Evolutionary conservation across 306 rosid species (phyloP), one percentile per base, ranked within the genome.

Genomic region (Quercus aquifolioides): DNA sequence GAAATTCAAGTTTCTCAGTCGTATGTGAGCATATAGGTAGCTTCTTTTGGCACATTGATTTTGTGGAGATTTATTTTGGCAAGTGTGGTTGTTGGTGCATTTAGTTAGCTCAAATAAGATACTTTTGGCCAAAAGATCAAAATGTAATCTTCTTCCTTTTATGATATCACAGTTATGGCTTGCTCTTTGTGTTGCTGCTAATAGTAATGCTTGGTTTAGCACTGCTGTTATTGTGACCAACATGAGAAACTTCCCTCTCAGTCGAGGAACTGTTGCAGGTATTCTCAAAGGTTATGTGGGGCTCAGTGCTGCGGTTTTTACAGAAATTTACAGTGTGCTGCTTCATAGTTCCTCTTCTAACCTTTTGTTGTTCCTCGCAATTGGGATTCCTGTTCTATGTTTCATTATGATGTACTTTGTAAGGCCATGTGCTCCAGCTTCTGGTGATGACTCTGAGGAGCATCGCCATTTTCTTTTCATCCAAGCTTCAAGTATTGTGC

Each of bases 181-280:
- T 87, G 91, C 90, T 20, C 89, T 90, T 15, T 82, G 80, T 46
- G 79, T 87, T 51, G 96, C 90, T 74, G 84, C 94, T 67, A 93
- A 93, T 81, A 91, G 97, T 73, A 76, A 85, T 76, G 92, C 97
- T 20, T 93, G 97, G 97, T 82, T 93, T 72, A 25, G 78, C 55
- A 93, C 97, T 15, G 94, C 88, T 55, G 71, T 93, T 57, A 87
- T 93, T 70, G 97, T 93, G 12, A 91, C 97, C 79, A 93, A 91
- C 78, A 93, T 93, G 97, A 89, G 97, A 77, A 93, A 91, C 82
- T 91, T 93, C 83, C 96, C 96, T 33, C 62, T 76, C 9, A 93
- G 72, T 26, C 87, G 97, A 73, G 97, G 97, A 73, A 85, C 91
- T 0, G 97, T 93, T 63, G 97, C 94, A 0, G 96, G 94, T 67